phyloP scores from a whole-genome alignment of 805 yeast genomes.

The Cyberlindnera mrakii region DNA sequence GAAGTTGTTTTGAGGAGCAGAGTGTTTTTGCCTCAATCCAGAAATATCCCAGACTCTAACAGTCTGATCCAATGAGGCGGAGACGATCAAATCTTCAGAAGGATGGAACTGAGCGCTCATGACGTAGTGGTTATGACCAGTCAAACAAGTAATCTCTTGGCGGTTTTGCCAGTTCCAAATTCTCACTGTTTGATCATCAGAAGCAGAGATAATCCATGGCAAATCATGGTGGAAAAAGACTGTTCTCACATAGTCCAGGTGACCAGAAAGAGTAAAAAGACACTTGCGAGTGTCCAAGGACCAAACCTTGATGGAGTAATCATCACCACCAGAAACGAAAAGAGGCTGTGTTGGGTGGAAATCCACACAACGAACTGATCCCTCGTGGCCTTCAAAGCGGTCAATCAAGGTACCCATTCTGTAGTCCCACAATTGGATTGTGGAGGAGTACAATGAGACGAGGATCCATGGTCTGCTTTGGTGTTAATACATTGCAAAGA shows the following conservation, averaged over 20 bases:
- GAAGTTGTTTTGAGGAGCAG: conserved; percentile 57
- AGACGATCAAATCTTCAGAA: conserved; percentile 85
- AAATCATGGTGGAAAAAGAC: conserved; percentile 92
- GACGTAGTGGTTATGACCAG: conserved; percentile 98
- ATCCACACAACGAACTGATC: conserved; percentile 92
- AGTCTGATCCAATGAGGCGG: conserved; percentile 96
- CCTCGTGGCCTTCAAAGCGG: conserved; percentile 96
- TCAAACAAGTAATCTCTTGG: conserved; percentile 91
- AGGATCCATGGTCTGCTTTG: conserved; percentile 80
- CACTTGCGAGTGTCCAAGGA: conserved; percentile 87
- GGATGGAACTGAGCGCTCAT: conserved; percentile 99
- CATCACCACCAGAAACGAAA: conserved; percentile 97
- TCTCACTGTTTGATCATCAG: conserved; percentile 97
- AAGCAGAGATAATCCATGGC: conserved; percentile 95
- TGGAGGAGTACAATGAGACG: conserved; percentile 92
- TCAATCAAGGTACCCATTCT: conserved; percentile 98
- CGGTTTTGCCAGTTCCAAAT: conserved; percentile 99
- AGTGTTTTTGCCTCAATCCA: conserved; percentile 89
- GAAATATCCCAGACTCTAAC: conserved; percentile 98
- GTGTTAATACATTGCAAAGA: conserved; percentile 12
- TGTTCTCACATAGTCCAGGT: conserved; percentile 90
- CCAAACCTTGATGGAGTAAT: conserved; percentile 93
- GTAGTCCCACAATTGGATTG: conserved; percentile 99
- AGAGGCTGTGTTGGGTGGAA: conserved; percentile 98
- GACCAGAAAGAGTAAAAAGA: conserved; percentile 86